Base-by-base conservation (phyloP, 352 stramenopile species). In the Thraustochytrium striatum region DNA sequence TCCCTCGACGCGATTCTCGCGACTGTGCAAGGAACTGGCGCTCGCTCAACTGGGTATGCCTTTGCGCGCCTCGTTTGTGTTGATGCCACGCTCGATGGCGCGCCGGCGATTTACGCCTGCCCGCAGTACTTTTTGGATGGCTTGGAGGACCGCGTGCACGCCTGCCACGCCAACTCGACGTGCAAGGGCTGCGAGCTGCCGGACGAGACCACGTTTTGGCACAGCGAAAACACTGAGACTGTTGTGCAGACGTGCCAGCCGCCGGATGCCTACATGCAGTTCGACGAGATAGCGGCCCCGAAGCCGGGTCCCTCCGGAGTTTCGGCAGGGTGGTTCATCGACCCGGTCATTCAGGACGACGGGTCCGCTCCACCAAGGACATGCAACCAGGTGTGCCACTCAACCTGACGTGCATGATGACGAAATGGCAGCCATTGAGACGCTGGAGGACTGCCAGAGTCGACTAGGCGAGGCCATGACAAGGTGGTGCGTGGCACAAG, bases 1-100 rank as follows among this genome's bases (percentile, higher is more conserved):
- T 8, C 47, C 25, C 25, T 55, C 25, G 47, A 55, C 47, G 25
- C 5, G 3, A 75, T 75, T 2, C 19, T 16, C 16, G 41, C 30
- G 9, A n/a, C 41, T 25, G 25, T 61, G 3, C 16, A 7, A 8
- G 65, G 5, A 16, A 16, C 44, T 3, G 65, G 65, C 2, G 36
- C 7, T 5, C 32, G 44, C 1, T 47, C 16, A 19, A 75, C 65
- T 1, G 16, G 0, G 2, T 75, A 75, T 43, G 39, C 43, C 1
- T 75, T 75, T 75, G 65, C 65, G 16, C 65, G 65, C 9, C 58
- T 61, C 5, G 3, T 75, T 1, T 75, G 65, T 61, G 11, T 75
- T 13, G 44, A 62, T n/a, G 65, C 30, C 5, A 19, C 21, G 16
- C 16, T 21, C 25, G 65, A 25, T 9, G 52, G 28, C 65, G 21